Evolutionary conservation across 169 alveolate genomes (phyloP).

Genomic region (Cryptosporidium meleagridis): DNA sequence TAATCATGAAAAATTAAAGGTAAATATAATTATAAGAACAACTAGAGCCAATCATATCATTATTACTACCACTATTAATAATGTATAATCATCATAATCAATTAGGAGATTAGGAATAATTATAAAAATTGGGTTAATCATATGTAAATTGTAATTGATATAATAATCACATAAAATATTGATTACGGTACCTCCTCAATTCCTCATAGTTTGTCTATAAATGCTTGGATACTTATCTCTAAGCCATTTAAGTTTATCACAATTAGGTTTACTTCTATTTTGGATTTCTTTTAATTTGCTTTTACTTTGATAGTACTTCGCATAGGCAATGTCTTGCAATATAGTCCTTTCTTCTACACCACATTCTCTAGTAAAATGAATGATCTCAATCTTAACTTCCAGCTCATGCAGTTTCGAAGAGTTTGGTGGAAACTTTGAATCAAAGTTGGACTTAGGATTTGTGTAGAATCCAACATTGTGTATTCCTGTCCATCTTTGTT

Average conservation of each 20-base stretch:
- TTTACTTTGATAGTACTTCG: constrained; percentile 57
- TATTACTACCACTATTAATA: neutral
- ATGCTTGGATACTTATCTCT: constrained; percentile 58
- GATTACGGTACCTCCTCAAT: neutral
- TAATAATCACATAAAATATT: neutral
- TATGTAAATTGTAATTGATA: neutral
- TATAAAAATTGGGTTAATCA: neutral
- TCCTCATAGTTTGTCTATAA: constrained; percentile 60
- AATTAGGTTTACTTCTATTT: constrained; percentile 53
- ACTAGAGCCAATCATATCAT: neutral
- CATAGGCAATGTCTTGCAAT: constrained; percentile 67
- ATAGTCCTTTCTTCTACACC: constrained; percentile 61
- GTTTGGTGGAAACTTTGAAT: constrained; percentile 36
- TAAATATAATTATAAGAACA: constrained; percentile 1
- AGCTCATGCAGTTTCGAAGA: constrained; percentile 47
- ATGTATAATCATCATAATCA: neutral
- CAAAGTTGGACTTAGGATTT: constrained; percentile 40
- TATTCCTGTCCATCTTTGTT: constrained; percentile 67
- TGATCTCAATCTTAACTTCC: constrained; percentile 58
- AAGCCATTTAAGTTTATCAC: constrained; percentile 70
- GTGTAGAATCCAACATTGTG: constrained; percentile 37
- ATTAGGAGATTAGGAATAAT: neutral
- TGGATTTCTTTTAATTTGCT: constrained; percentile 49
- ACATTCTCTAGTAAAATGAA: constrained; percentile 70
- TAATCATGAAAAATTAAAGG: neutral